A percentile compares a stretch with the other conserved stretches of the same genome.
phyloP scores from a whole-genome alignment of 2,329 filamentous ascomycete genomes.

The Cyphellophora europaea region DNA sequence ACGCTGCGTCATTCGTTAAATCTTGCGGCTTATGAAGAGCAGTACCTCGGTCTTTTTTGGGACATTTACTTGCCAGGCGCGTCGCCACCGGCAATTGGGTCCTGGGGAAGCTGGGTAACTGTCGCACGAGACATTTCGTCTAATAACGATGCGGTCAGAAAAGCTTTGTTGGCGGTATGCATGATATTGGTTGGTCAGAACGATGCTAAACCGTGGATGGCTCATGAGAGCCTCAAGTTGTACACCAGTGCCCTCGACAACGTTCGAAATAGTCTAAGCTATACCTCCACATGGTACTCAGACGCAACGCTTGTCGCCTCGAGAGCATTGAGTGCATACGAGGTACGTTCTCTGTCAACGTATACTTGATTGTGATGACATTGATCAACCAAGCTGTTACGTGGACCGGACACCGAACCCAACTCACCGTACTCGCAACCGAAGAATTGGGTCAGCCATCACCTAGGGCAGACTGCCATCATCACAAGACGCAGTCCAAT shows the following conservation, averaged over 20 bases:
- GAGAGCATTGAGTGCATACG: background rate
- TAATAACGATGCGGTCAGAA: background rate
- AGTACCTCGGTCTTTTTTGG: background rate
- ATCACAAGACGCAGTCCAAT: background rate
- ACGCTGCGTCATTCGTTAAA: background rate
- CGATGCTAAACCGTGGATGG: background rate
- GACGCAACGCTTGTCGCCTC: slow-evolving; percentile 1
- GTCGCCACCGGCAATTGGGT: background rate
- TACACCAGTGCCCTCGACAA: background rate
- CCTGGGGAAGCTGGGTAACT: background rate
- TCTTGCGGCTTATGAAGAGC: background rate
- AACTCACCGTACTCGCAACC: too few species aligned
- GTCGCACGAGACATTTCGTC: background rate
- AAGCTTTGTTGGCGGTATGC: background rate
- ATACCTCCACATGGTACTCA: background rate
- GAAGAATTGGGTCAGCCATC: background rate
- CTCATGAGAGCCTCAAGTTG: background rate
- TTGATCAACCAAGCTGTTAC: too few species aligned
- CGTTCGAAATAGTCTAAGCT: background rate
- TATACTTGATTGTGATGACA: too few species aligned
- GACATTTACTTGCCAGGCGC: background rate
- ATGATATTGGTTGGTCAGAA: background rate
- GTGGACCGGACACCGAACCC: too few species aligned
- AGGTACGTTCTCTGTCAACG: background rate
- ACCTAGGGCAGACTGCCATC: background rate